A percentile compares a stretch with the other conserved stretches of the same genome.
Evolutionary conservation across 2,329 filamentous ascomycete species (phyloP).

Genomic region (Onygenales sp.): DNA sequence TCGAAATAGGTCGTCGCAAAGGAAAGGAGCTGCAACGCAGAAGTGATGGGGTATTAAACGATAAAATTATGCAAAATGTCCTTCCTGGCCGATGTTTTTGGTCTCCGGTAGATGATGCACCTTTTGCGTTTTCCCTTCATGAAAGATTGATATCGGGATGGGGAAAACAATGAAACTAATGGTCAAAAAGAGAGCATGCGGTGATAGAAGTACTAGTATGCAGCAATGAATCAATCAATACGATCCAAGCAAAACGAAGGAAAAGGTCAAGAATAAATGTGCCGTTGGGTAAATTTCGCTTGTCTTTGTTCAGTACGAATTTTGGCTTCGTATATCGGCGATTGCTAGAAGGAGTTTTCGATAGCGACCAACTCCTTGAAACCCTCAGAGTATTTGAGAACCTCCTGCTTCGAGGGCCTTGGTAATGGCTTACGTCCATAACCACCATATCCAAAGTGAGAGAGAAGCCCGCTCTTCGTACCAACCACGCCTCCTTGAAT

Average conservation of each 20-base stretch:
- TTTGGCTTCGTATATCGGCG: neutral
- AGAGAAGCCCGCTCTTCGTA: constrained; percentile 56
- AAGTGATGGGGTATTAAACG: too few species aligned
- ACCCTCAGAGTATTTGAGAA: constrained; percentile 94
- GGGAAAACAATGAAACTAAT: neutral
- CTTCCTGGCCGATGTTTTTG: too few species aligned
- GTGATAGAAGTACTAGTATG: neutral
- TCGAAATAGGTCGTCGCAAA: too few species aligned
- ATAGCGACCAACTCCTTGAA: constrained; percentile 49
- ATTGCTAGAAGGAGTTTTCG: constrained; percentile 6
- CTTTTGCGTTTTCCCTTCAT: neutral
- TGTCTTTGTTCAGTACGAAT: neutral
- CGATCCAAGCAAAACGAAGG: neutral
- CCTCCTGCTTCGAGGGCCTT: constrained; percentile 60
- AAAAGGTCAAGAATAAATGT: neutral
- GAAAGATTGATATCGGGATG: neutral
- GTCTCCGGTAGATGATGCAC: too few species aligned
- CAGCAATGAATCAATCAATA: neutral
- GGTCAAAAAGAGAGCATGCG: neutral
- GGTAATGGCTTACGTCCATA: constrained; percentile 46
- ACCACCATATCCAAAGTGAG: constrained; percentile 57
- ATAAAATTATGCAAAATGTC: too few species aligned
- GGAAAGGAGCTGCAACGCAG: too few species aligned
- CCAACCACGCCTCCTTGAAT: constrained; percentile 61
- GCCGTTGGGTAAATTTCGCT: neutral